Percentiles rank a stretch among this genome's conserved stretches.
Conservation (phyloP, 495 filamentous ascomycete genomes). For the Aspergillus mulundensis region DNA sequence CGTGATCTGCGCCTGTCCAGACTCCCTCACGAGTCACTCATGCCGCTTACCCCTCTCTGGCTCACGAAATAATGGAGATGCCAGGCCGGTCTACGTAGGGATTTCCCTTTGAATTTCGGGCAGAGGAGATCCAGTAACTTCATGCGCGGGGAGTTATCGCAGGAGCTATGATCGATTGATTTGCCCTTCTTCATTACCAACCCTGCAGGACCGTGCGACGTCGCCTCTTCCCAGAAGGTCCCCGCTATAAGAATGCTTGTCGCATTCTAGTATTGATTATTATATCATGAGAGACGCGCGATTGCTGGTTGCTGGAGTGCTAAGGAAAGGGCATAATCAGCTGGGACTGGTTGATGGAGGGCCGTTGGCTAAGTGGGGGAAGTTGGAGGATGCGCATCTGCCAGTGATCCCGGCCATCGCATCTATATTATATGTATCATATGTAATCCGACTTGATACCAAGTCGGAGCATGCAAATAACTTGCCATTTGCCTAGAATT, state of each 20-base stretch:
- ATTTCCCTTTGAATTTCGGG: constrained; percentile 14
- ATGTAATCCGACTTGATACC: constrained; percentile 6
- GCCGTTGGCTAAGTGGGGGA: constrained; percentile 22
- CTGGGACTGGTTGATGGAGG: constrained; percentile 15
- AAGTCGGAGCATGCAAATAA: neutral
- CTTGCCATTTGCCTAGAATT: neutral
- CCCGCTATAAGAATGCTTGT: neutral
- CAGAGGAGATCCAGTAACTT: constrained; percentile 6
- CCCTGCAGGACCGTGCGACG: constrained; percentile 16
- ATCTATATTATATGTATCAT: constrained; percentile 13
- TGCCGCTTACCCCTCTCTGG: constrained; percentile 25
- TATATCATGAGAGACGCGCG: neutral
- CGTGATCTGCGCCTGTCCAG: constrained; percentile 29
- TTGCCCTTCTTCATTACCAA: constrained; percentile 7
- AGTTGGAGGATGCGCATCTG: constrained; percentile 15
- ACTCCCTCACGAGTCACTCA: constrained; percentile 8
- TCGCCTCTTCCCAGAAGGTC: constrained; percentile 5
- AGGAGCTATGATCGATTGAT: neutral
- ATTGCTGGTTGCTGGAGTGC: neutral
- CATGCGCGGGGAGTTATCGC: constrained; percentile 7
- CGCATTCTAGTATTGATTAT: neutral
- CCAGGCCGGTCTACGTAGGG: constrained; percentile 20
- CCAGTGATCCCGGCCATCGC: constrained; percentile 6
- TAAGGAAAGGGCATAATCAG: constrained; percentile 3
- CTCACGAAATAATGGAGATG: neutral